Evolutionary conservation across 352 stramenopile species (phyloP).

Genomic region (Globisporangium nodosum): DNA sequence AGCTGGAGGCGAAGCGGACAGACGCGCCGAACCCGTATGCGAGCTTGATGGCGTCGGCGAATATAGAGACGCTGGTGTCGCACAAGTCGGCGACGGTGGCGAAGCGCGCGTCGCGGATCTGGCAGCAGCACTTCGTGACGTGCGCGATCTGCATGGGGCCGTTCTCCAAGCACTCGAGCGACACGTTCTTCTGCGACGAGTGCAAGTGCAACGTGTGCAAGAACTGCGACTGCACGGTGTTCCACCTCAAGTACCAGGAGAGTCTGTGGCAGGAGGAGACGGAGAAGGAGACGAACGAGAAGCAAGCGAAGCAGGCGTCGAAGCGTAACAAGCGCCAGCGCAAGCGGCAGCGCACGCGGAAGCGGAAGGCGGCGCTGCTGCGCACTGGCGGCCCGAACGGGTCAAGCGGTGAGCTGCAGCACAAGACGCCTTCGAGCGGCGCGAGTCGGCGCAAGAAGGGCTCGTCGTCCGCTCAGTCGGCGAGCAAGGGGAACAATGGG

Average conservation of each 20-base stretch:
- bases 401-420: slow-evolving; percentile 21
- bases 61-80: slow-evolving; percentile 91
- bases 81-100: slow-evolving; percentile 93
- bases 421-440: slow-evolving; percentile 25
- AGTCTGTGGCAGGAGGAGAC: slow-evolving; percentile 94
- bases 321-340: slow-evolving; percentile 85
- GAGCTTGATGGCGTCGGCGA: slow-evolving; percentile 84
- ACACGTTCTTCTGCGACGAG: slow-evolving; percentile 96
- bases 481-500: background rate
- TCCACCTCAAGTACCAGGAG: slow-evolving; percentile 97
- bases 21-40: slow-evolving; percentile 87
- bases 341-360: slow-evolving; percentile 79
- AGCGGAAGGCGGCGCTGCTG: slow-evolving; percentile 66
- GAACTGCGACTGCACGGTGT: slow-evolving; percentile 96
- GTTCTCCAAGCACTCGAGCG: slow-evolving; percentile 93
- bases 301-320: slow-evolving; percentile 84
- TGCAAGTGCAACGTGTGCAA: slow-evolving; percentile 98
- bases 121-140: slow-evolving; percentile 97
- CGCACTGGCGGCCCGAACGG: slow-evolving; percentile 3
- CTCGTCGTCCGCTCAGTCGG: background rate
- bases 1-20: slow-evolving; percentile 81
- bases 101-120: slow-evolving; percentile 96
- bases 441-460: slow-evolving; percentile 12
- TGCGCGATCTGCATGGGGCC: slow-evolving; percentile 95
- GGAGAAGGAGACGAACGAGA: slow-evolving; percentile 88